phyloP scores from a whole-genome alignment of 139 green algal genomes.

The Microglena sp. region DNA sequence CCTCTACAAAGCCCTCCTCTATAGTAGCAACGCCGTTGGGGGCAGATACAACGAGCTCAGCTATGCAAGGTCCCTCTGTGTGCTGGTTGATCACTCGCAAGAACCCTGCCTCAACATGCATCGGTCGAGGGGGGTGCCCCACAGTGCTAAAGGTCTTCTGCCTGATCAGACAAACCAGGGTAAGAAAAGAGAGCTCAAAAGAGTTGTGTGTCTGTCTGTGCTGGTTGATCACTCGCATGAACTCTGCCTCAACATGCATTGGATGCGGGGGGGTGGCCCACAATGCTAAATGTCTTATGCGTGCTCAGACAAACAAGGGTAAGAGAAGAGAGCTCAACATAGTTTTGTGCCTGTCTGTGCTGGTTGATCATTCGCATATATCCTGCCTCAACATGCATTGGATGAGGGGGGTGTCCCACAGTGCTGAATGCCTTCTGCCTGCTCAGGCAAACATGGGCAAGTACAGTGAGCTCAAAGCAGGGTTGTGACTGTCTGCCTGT shows the following conservation, averaged over 20 bases:
- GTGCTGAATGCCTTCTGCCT: slow-evolving; percentile 9
- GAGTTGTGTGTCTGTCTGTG: no score
- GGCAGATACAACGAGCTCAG: slow-evolving; percentile 6
- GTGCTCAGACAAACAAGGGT: no score
- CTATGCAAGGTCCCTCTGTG: not conserved
- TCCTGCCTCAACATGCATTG: slow-evolving; percentile 9
- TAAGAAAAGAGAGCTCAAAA: no score
- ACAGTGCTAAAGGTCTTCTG: slow-evolving; percentile 7
- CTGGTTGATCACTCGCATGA: no score
- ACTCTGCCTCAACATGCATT: no score
- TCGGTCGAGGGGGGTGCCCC: slow-evolving; percentile 1
- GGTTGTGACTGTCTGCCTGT: no score
- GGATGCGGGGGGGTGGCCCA: no score
- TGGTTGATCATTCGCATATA: slow-evolving; percentile 1
- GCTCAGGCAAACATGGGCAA: no score
- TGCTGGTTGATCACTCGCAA: slow-evolving; percentile 1
- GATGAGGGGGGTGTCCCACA: not conserved
- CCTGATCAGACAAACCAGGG: no score
- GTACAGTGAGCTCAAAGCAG: no score
- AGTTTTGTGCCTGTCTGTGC: not conserved
- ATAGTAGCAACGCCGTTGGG: slow-evolving; percentile 9
- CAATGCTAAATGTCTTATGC: no score
- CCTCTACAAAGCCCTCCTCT: slow-evolving; percentile 2
- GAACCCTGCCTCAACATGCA: slow-evolving; percentile 9
- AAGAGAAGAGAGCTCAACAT: slow-evolving; percentile 4